Evolutionary conservation across 140 eudicot species (phyloP).

Genomic region (Flaveria floridana): DNA sequence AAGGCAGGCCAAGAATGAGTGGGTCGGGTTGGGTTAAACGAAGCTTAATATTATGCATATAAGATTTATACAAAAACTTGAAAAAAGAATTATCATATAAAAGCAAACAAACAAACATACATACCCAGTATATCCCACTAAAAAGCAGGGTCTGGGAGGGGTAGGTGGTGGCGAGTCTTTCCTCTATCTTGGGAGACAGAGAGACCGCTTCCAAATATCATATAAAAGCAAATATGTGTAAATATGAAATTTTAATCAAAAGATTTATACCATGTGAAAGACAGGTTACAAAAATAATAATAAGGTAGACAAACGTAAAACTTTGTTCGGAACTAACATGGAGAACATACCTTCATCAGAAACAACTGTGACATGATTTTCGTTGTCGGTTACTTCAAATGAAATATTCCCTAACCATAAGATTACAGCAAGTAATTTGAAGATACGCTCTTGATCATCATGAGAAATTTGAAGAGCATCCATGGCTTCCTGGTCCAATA

Average conservation of each 20-base stretch:
- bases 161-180: no score
- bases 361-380: constrained; percentile 63
- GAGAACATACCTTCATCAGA: constrained; percentile 66
- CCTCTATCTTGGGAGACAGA: no score
- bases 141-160: no score
- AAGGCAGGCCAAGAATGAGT: neutral
- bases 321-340: neutral
- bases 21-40: neutral
- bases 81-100: neutral
- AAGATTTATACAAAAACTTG: neutral
- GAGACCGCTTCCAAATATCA: neutral
- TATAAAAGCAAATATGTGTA: no score
- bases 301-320: neutral
- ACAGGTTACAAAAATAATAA: neutral
- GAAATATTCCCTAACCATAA: constrained; percentile 94
- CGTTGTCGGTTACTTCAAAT: constrained; percentile 65
- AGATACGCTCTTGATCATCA: constrained; percentile 66
- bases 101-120: no score
- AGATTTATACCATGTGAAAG: neutral
- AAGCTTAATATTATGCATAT: neutral
- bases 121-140: no score
- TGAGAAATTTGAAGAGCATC: constrained; percentile 43
- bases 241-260: no score
- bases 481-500: constrained; percentile 66
- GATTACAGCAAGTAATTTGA: constrained; percentile 80